Evolutionary conservation across 78 protist genomes (phyloP).

Genomic region (Emiliania huxleyi): DNA sequence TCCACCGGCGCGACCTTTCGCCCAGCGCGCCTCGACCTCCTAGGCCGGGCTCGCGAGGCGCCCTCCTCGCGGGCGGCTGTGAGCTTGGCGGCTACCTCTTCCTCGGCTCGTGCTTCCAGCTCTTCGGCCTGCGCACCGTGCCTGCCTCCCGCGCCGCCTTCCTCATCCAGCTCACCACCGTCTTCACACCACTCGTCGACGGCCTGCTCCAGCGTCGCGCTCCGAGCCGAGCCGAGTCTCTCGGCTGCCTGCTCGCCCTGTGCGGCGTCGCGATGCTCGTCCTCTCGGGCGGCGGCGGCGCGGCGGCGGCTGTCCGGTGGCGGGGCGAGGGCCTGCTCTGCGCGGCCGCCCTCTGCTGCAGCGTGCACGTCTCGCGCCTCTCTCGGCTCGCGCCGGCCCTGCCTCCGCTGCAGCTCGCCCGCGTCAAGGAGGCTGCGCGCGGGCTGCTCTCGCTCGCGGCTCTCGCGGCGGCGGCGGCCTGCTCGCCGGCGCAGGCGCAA

Average conservation of each 20-base stretch:
- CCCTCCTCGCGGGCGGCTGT: background rate
- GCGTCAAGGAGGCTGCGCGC: background rate
- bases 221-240: background rate
- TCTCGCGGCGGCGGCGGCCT: background rate
- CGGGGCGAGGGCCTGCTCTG: background rate
- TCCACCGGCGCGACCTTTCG: background rate
- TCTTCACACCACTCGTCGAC: background rate
- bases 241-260: background rate
- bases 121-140: background rate
- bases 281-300: background rate
- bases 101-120: background rate
- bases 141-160: background rate
- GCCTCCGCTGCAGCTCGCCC: background rate
- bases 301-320: background rate
- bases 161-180: slow-evolving; percentile 7
- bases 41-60: background rate
- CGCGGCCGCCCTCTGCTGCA: background rate
- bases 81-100: slow-evolving; percentile 8
- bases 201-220: background rate
- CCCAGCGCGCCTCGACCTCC: background rate
- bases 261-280: background rate
- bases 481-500: background rate
- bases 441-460: background rate
- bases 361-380: background rate
- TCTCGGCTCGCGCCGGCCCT: background rate